Conservation (phyloP, 345 rosid species). For the Gossypium rotundifolium region DNA sequence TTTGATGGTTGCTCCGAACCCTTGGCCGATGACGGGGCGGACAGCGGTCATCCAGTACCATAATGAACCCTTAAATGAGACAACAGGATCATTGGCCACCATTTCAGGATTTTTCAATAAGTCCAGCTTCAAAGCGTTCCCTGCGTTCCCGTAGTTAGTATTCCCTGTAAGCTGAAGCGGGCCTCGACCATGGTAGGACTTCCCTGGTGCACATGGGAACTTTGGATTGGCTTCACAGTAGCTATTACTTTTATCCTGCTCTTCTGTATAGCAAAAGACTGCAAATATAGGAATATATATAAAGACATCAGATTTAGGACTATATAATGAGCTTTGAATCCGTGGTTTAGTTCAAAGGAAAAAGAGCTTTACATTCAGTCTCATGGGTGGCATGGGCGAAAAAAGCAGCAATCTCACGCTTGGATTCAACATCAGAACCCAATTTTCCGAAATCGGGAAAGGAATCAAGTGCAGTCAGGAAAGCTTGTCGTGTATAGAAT, state of each 20-base stretch:
- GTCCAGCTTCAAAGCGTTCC: constrained; percentile 9
- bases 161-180: constrained; percentile 55
- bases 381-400: constrained; percentile 83
- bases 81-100: constrained; percentile 30
- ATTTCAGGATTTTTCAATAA: constrained; percentile 32
- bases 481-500: constrained; percentile 52
- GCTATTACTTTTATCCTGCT: constrained; percentile 40
- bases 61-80: constrained; percentile 40
- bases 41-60: constrained; percentile 46
- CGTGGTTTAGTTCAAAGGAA: neutral
- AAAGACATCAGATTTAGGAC: neutral
- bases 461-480: constrained; percentile 43
- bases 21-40: constrained; percentile 29
- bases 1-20: constrained; percentile 45
- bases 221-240: constrained; percentile 35
- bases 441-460: constrained; percentile 49
- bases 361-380: constrained; percentile 53
- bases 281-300: constrained; percentile 14
- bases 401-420: constrained; percentile 28
- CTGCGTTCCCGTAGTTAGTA: constrained; percentile 44
- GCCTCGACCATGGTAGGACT: constrained; percentile 42
- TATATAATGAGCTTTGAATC: neutral
- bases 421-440: constrained; percentile 38
- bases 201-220: constrained; percentile 51
- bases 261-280: constrained; percentile 68